These are phyloP conservation scores for Cryptosporidium meleagridis DNA, from an alignment of 169 alveolate genomes.

Conservation along the genomic window DNA sequence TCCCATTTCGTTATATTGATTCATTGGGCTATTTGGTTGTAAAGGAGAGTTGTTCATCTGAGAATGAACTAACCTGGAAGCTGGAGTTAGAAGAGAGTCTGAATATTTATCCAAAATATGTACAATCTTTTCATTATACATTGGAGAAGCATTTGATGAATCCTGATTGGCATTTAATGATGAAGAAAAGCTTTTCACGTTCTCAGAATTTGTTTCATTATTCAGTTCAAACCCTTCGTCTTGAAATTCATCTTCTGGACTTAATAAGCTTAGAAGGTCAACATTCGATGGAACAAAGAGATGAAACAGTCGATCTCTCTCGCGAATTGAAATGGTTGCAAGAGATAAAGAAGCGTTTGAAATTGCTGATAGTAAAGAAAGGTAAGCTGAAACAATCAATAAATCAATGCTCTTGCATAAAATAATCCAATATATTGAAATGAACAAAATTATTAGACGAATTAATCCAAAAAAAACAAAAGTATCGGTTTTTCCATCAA, in stretches of 20 bases:
- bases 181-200: background rate
- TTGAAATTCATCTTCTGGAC: background rate
- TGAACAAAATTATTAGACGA: background rate
- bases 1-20: background rate
- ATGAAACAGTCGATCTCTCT: conserved; percentile 52
- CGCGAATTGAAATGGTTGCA: conserved; percentile 35
- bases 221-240: background rate
- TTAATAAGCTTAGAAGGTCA: background rate
- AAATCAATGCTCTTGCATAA: conserved; percentile 27
- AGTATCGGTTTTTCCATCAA: conserved; percentile 5
- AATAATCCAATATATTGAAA: conserved; percentile 40
- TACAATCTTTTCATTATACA: conserved; percentile 23
- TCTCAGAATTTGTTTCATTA: background rate
- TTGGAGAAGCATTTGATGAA: conserved; percentile 7
- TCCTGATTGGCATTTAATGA: background rate
- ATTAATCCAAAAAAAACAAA: background rate
- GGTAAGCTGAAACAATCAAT: conserved; percentile 10
- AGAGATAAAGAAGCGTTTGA: conserved; percentile 39
- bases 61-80: background rate
- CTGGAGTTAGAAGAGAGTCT: conserved; percentile 54
- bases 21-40: conserved; percentile 3
- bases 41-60: background rate
- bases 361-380: conserved; percentile 30
- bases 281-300: conserved; percentile 54
- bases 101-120: conserved; percentile 51